Percentiles rank a stretch among this genome's conserved stretches.
Evolutionary conservation across 345 rosid genomes (phyloP).

Genomic region (Erodium maritimum): DNA sequence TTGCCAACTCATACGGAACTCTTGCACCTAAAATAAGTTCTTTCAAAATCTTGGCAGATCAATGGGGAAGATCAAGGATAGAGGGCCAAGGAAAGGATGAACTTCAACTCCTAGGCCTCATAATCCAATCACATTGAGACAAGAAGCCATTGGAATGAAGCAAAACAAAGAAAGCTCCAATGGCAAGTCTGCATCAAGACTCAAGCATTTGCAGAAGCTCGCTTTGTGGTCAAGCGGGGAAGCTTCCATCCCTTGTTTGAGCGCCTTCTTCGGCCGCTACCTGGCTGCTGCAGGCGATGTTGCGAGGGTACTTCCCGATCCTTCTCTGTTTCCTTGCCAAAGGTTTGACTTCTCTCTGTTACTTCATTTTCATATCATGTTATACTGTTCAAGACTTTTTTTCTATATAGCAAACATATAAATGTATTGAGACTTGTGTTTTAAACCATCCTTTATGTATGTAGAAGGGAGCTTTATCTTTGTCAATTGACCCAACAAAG

Average conservation of each 20-base stretch:
- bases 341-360: conserved; percentile 25
- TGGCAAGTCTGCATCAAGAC: conserved; percentile 36
- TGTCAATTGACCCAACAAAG: too few relatives aligned
- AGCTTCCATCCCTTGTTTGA: conserved; percentile 44
- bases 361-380: neutral
- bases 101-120: conserved; percentile 6
- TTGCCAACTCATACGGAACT: too few relatives aligned
- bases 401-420: too few relatives aligned
- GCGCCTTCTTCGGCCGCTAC: conserved; percentile 46
- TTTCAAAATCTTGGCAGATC: too few relatives aligned
- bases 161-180: conserved; percentile 19
- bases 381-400: neutral
- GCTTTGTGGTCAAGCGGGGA: conserved; percentile 56
- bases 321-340: conserved; percentile 38
- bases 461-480: too few relatives aligned
- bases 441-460: too few relatives aligned
- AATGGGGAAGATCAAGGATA: conserved; percentile 41
- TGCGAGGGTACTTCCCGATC: conserved; percentile 32
- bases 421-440: too few relatives aligned
- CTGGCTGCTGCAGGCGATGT: conserved; percentile 41
- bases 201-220: conserved; percentile 55
- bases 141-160: conserved; percentile 26
- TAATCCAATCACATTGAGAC: conserved; percentile 19
- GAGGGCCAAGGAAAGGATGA: conserved; percentile 14
- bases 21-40: too few relatives aligned